Conservation (phyloP, 1,284 basidiomycete genomes). For the Tranzscheliella williamsii region DNA sequence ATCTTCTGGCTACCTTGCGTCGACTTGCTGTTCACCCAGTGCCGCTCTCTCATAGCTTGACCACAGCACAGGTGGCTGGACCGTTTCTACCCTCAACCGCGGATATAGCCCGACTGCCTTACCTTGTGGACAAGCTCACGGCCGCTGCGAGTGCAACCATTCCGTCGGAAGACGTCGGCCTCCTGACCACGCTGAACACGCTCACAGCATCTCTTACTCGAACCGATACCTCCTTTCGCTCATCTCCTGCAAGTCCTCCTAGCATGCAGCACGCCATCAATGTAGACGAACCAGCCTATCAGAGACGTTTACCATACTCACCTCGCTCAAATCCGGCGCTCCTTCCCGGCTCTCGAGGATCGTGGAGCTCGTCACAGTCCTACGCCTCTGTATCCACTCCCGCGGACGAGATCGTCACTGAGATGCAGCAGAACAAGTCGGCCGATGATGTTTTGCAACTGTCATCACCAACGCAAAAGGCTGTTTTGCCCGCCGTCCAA, state of each 20-base stretch:
- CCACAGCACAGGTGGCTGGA: conserved; percentile 1
- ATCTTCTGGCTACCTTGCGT: conserved; percentile 27
- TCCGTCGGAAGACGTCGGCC: conserved; percentile 1
- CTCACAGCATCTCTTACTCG: neutral
- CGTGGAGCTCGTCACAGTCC: conserved; percentile 14
- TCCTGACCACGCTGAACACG: conserved; percentile 11
- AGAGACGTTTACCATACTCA: conserved; percentile 1
- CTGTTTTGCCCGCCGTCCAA: neutral
- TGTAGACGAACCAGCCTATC: conserved; percentile 2
- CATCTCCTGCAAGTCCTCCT: conserved; percentile 10
- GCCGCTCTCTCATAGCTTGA: conserved; percentile 20
- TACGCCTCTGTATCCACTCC: conserved; percentile 14
- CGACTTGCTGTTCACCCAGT: conserved; percentile 20
- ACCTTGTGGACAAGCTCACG: conserved; percentile 21
- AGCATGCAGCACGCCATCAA: conserved; percentile 10
- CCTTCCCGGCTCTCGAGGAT: conserved; percentile 10
- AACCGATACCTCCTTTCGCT: neutral
- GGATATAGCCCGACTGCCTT: conserved; percentile 20
- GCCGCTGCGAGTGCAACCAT: neutral
- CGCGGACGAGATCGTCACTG: conserved; percentile 11
- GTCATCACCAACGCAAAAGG: neutral
- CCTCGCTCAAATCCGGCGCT: conserved; percentile 4
- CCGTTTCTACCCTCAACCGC: neutral
- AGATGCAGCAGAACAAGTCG: conserved; percentile 5
- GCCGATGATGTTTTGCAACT: neutral